Evolutionary conservation across 2,329 filamentous ascomycete genomes (phyloP).

Genomic region (Penicillium digitatum): DNA sequence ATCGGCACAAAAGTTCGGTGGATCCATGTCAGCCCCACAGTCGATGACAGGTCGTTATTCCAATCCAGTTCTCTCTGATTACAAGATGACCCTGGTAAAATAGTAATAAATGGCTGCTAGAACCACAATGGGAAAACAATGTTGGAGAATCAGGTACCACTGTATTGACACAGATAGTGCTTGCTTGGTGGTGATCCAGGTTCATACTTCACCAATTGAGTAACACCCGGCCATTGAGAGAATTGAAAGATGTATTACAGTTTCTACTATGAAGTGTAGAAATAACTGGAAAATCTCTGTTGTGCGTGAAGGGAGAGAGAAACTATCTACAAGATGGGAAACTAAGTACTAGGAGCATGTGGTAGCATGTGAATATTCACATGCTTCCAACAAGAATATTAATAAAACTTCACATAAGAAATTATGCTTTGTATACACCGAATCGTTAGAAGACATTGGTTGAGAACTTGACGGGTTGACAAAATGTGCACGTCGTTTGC

Average conservation of each 20-base stretch:
- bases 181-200: neutral
- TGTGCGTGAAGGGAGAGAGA: no score
- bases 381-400: no score
- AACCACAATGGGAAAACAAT: neutral
- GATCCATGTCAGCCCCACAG: neutral
- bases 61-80: neutral
- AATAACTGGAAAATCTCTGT: no score
- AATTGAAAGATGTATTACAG: no score
- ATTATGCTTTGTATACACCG: neutral
- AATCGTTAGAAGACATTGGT: neutral
- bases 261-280: no score
- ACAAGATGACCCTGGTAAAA: neutral
- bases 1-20: neutral
- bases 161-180: neutral
- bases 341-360: no score
- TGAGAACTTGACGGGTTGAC: neutral
- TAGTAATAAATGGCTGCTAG: neutral
- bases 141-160: neutral
- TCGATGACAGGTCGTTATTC: neutral
- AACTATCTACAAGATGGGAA: no score
- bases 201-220: neutral
- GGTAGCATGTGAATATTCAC: no score
- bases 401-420: neutral
- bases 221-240: neutral
- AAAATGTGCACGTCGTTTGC: neutral